phyloP scores from a whole-genome alignment of 2,329 filamentous ascomycete genomes.

The Akanthomyces muscarius region DNA sequence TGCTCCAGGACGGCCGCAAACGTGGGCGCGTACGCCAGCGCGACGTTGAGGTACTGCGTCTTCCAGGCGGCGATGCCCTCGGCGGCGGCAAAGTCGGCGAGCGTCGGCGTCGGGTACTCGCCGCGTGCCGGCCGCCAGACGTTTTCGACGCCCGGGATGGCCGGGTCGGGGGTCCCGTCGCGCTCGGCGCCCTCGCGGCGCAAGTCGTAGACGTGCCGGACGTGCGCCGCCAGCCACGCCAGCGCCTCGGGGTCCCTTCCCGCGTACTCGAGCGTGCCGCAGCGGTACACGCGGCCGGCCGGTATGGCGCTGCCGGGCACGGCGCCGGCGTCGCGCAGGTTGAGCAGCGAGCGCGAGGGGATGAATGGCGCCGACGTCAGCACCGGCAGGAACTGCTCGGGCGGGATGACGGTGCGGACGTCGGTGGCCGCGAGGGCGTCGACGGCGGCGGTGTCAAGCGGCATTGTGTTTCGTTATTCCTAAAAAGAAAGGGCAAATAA shows the following conservation, averaged over 20 bases:
- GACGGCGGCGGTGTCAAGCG: conserved; percentile 25
- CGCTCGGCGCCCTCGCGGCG: conserved; percentile 43
- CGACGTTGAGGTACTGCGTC: conserved; percentile 45
- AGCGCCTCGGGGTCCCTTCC: conserved; percentile 27
- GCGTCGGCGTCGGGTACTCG: conserved; percentile 34
- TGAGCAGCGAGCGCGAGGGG: conserved; percentile 44
- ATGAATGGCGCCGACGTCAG: conserved; percentile 45
- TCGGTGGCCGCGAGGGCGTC: conserved; percentile 40
- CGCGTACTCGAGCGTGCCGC: conserved; percentile 39
- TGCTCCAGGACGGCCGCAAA: conserved; percentile 45
- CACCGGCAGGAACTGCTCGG: conserved; percentile 32
- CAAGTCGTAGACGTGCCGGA: conserved; percentile 49
- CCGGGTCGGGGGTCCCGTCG: conserved; percentile 39
- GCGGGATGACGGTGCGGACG: conserved; percentile 35
- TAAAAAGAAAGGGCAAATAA: too few relatives aligned
- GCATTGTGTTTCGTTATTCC: conserved; percentile 18
- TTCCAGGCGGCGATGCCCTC: conserved; percentile 42
- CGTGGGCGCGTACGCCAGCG: conserved; percentile 38
- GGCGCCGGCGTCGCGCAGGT: conserved; percentile 48
- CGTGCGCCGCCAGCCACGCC: conserved; percentile 34
- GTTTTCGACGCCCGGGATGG: conserved; percentile 41
- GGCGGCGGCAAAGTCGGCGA: conserved; percentile 42
- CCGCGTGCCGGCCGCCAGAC: conserved; percentile 38
- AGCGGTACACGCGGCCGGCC: conserved; percentile 42
- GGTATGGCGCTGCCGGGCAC: conserved; percentile 40